Evolutionary conservation across 2,329 filamentous ascomycete species (phyloP), one percentile per base, ranked within the genome.

Genomic region (Leptodontidium sp.): DNA sequence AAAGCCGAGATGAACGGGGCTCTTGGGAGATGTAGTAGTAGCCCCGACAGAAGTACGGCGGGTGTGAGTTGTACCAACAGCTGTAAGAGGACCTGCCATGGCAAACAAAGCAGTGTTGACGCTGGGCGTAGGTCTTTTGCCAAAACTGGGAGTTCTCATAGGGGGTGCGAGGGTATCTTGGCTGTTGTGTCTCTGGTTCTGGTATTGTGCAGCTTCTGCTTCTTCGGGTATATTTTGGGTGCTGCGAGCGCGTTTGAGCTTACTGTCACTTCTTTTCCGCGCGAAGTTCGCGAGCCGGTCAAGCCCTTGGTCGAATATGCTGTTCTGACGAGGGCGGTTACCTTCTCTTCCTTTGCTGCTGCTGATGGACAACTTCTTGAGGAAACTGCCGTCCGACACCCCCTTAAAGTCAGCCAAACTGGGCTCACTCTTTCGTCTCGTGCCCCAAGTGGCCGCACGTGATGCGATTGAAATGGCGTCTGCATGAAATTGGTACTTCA

Each of bases 381-480:
- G 78, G 49, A 92, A 84, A 68, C 85, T 88, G 29, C 89, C 88
- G 65, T 85, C 86, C 9, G 83, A 84, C 53, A 90, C 81, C 21
- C 85, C 87, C 47, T 90, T 88, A 35, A 88, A 80, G 67, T 92
- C 89, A 5, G 32, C 82, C 71, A 66, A 74, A 72, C 85, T 89
- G 1, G 90, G 88, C 61, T 91, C 82, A 77, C 90, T 91, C 67
- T 87, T 86, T 52, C 90, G 86, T 7, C 88, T 85, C 1, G 91
- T 93, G 17, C 91, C 91, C 84, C 91, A 89, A 0, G 91, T 93
- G 21, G 90, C 90, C 15, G 88, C 85, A 70, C 87, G 82, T 1
- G 88, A 91, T 11, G 89, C 78, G 12, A 90, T 81, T 0, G 88
- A 90, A 35, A 85, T 78, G 35, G 83, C 81, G 66, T 84, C 83